Base-by-base conservation (phyloP, 106 monocot genomes). In the Dioscorea alata region DNA sequence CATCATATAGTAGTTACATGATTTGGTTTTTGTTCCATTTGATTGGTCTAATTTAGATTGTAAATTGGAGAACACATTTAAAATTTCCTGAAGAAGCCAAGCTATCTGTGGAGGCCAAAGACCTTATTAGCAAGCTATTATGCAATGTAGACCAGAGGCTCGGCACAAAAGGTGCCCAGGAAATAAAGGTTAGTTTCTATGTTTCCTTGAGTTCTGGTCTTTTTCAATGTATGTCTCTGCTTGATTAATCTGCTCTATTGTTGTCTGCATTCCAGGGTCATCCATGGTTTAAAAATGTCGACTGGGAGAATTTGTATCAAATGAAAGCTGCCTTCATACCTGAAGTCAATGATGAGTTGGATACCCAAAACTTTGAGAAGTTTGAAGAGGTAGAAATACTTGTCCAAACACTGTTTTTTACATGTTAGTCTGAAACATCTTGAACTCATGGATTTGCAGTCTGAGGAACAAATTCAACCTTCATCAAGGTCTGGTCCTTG, bases 321-420 rank as follows among this genome's bases (percentile, higher is more conserved):
- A 83, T 88, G 78, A 80, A 85, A 67, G 94, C 94, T 76, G 94
- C 90, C 57, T 94, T 86, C 73, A 79, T 83, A 59, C 94, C 90
- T 66, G 84, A 94, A 50, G 94, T 94, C 50, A 85, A 75, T 56
- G 88, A 85, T 81, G 90, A 94, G 72, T 69, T 90, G 77, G 94
- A 94, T 72, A 94, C 94, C 54, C 90, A 85, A 69, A 94, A 94
- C 62, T 94, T 90, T 68, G 94, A 94, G 68, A 94, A 90, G 63
- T 94, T 94, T 73, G 94, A 94, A 50, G 88, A 90, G 94, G 94
- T 94, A 60, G 32, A 58, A 50, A 22, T 31, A 22, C 59, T 48
- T 21, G 2, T 65, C 6, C 52, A 32, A 20, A 52, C 13, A 57
- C 24, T 33, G 25, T 54, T 54, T 5, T 54, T 54, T 2, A 10